Base-by-base conservation (phyloP, 2,329 filamentous ascomycete genomes). In the Colletotrichum limetticola region DNA sequence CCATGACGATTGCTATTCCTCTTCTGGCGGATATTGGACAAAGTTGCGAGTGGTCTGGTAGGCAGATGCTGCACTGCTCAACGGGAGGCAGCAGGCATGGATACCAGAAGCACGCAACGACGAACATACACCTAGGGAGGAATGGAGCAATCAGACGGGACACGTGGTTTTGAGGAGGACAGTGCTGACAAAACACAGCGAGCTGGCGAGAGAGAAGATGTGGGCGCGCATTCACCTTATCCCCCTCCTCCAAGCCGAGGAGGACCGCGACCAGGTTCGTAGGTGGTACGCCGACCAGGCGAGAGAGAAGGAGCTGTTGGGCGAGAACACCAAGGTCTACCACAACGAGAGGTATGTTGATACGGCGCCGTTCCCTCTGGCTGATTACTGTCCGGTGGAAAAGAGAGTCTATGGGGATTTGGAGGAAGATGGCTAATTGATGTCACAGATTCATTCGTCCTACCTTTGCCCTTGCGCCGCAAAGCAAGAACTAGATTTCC, bases 221-320 rank as follows among this genome's bases (percentile, higher is more conserved):
- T 99, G 97, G 97, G 91, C 94, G 74, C 93, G 97, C 81, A 97
- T 99, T 85, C 91, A 98, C 85, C 89, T 99, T 76, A 97, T 96
- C 80, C 97, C 97, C 71, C 86, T 98, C 75, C 91, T 99, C 76
- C 96, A 98, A 83, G 97, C 97, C 69, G 97, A 99, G 82, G 95
- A 98, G 84, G 97, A 99, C 86, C 93, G 97, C 74, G 97, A 99
- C 85, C 93, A 96, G 82, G 95, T 98, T 75, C 91, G 97, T 77
- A 89, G 96, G 80, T 90, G 96, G 84, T 90, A 93, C 76, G 97
- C 97, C 71, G 94, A 97, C 84, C 91, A 95, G 89, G 92, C 91
- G 76, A 90, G 97, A 76, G 97, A 98, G 90, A 95, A 95, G 90
- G 93, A 95, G 85, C 86, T 99, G 76, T 81, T 98, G 78, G 97